Base-by-base conservation (phyloP, 805 yeast species). In the Saccharomycopsis sp. region DNA sequence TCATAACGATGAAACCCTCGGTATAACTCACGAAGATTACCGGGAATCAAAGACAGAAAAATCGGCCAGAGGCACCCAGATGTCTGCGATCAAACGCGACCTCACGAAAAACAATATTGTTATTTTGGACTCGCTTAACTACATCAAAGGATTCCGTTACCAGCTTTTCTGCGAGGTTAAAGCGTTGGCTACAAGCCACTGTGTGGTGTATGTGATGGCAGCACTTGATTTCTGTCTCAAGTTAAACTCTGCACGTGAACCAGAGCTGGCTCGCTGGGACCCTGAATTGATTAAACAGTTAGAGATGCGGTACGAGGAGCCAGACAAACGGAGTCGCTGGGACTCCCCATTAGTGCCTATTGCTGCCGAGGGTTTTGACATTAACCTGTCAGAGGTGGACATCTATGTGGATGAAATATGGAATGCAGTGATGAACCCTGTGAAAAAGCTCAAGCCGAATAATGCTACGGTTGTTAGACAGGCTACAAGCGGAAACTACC, bases 141-240 rank as follows among this genome's bases (percentile, higher is more conserved):
- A 94, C 69, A 94, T 94, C 66, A 94, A 94, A 68, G 99, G 99
- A 0, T 91, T 92, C 70, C 76, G 99, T 61, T 94, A 94, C 72
- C 99, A 94, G 71, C 75, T 94, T 56, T 91, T 83, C 70, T 92
- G 97, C 71, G 99, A 94, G 70, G 92, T 97, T 44, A 93, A 92
- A 69, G 86, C 90, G 0, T 75, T 84, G 25, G 78, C 84, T 17
- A 91, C 97, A 0, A 85, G 94, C 1, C 86, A 89, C 63, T 87
- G 96, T 67, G 87, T 92, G 44, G 75, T 93, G 1, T 92, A 93
- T 62, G 85, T 88, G 0, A 79, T 91, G 65, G 82, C 87, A 17
- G 85, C 97, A 0, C 64, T 79, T 2, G 85, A 81, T 0, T 73
- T 74, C 15, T 85, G 94, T 65, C 64, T 76, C 8, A 78, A 82